Base-by-base conservation (phyloP, 805 yeast genomes). In the Saccharomycopsis microspora region DNA sequence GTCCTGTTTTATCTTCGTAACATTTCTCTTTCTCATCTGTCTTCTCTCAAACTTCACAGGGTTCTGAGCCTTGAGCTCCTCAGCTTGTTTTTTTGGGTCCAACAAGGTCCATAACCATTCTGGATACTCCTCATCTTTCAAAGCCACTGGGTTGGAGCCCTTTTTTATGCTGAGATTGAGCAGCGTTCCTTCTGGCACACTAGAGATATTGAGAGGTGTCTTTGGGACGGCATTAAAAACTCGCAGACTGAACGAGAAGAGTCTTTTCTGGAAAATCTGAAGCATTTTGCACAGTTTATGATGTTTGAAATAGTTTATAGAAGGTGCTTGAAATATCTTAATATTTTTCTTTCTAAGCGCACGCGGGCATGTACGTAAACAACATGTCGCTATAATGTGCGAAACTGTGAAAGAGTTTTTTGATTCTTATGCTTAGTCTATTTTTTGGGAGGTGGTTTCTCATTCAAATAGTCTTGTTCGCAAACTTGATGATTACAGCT, bases 61-160 rank as follows among this genome's bases (percentile, higher is more conserved):
- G 48, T 76, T 76, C 29, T 69, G 70, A n/a, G 36, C 36, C 44
- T 75, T 79, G 37, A 82, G 69, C 55, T 74, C 69, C 31, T 69
- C 74, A 35, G 29, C 9, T 33, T 45, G 46, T n/a, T 75, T 75
- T 37, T 75, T 74, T 45, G 74, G 68, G 62, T 89, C 95, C 33
- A 88, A 72, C 43, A 85, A 69, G 4, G 74, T 76, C 97, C 97
- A 93, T 46, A 90, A 71, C 98, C 98, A 90, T 41, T 74, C 85
- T 4, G 98, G 98, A 60, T 90, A 90, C 58, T 89, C 95, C 37
- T 70, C 70, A 61, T 93, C 97, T 52, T 82, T 86, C 47, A 83
- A 64, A 1, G 97, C 97, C 4, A 86, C 79, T 5, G 94, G 87
- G 56, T 88, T 96, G 51, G 81, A 78, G n/a, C 90, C 94, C 60